Evolutionary conservation across 257 asterid genomes (phyloP), one percentile per base, ranked within the genome.

Genomic region (Plectranthus barbatus): DNA sequence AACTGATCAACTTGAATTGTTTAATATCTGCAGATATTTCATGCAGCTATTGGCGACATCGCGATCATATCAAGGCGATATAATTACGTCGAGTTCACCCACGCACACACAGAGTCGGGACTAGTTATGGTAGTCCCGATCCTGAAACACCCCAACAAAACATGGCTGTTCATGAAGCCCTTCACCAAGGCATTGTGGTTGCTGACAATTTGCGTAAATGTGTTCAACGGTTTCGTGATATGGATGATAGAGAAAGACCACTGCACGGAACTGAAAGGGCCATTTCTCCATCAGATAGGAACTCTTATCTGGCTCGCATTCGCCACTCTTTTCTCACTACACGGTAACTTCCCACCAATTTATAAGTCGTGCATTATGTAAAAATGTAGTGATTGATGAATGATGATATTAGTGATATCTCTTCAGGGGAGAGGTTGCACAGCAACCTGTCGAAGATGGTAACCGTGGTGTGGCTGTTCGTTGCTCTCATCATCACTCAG

Each of bases 41-140:
- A 79, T 68, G 84, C 83, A 2, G 84, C 69, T 1, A 74, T 78
- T 13, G 87, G 83, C 0, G 84, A 82, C 51, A 74, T 76, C 7
- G 64, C 77, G 0, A 71, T 79, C 53, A 23, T 69, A 5, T 64
- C 84, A 3, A 36, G 12, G 0, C 52, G 81, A 69, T 76, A 26
- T 9, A 54, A 61, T 6, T 13, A 40, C 24, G 87, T 67, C 23
- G 87, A 81, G 18, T 81, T 81, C 67, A 76, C 79, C 5, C 84
- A 73, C 9, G 56, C 87, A 15, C 68, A 73, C 64, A 74, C 81
- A 0, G 77, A 76, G 45, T 40, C 84, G 17, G 81, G 80, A 20
- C 19, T 81, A 15, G 68, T 61, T n/a, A 75, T 78, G 77, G 72
- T 78, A 17, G 86, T 78, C 31, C 81, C 79, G 0, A n/a, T 66